phyloP scores from a whole-genome alignment of 1,284 basidiomycete genomes.

The Ceratorhiza oryzae-sativae region DNA sequence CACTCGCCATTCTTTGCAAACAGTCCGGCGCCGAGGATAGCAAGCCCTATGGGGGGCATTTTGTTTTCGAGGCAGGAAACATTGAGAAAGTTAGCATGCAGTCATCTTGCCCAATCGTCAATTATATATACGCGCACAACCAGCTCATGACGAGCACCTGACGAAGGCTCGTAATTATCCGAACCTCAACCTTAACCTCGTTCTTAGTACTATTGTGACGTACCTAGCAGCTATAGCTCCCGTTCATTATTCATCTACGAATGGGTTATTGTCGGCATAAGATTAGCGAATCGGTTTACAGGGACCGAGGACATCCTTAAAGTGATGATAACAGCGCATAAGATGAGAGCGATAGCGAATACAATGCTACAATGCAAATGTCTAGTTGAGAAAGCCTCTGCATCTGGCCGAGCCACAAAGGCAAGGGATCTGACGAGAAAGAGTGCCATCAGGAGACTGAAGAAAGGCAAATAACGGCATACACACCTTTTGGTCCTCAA shows the following conservation, averaged over 20 bases:
- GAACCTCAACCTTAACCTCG: constrained; percentile 2
- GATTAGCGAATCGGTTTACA: constrained; percentile 37
- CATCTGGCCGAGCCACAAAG: constrained; percentile 86
- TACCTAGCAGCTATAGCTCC: background rate
- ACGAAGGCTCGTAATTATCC: constrained; percentile 18
- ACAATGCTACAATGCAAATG: constrained; percentile 13
- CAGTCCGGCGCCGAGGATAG: constrained; percentile 75
- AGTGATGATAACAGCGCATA: constrained; percentile 18
- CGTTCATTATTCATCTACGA: background rate
- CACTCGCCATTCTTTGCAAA: constrained; percentile 71
- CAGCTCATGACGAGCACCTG: constrained; percentile 4
- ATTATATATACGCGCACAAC: background rate
- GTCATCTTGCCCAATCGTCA: background rate
- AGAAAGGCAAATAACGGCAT: constrained; percentile 46
- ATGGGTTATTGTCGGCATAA: constrained; percentile 17
- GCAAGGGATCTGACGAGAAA: constrained; percentile 69
- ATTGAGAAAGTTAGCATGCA: background rate
- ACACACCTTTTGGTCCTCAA: constrained; percentile 81
- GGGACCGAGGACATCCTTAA: constrained; percentile 15
- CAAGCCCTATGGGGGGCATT: constrained; percentile 55
- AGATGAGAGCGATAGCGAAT: constrained; percentile 31
- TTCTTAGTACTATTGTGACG: background rate
- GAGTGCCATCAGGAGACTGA: constrained; percentile 47
- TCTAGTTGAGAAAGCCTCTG: constrained; percentile 86
- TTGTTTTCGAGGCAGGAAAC: background rate